These are phyloP conservation scores for Scortechinia acanthostroma DNA, from an alignment of 2,329 filamentous ascomycete species.

Conservation along the genomic window DNA sequence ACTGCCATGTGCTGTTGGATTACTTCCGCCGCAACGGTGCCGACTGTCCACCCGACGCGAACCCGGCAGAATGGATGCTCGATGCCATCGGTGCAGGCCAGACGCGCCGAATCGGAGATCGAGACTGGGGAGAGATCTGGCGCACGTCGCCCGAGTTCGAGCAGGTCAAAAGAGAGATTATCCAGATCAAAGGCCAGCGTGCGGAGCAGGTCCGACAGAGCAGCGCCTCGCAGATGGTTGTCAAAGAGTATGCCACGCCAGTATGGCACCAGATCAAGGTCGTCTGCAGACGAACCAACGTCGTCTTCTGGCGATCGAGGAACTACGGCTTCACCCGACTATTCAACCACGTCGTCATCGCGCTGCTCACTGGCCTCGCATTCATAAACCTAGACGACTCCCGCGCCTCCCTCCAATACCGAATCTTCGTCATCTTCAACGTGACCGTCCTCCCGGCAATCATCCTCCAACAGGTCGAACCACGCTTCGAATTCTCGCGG, in stretches of 20 bases:
- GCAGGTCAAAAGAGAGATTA: constrained; percentile 43
- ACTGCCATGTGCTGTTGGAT: too few relatives aligned
- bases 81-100: constrained; percentile 61
- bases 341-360: constrained; percentile 74
- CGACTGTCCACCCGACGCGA: constrained; percentile 40
- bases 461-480: constrained; percentile 77
- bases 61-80: constrained; percentile 58
- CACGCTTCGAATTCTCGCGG: constrained; percentile 74
- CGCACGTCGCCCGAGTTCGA: constrained; percentile 47
- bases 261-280: constrained; percentile 71
- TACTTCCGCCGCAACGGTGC: constrained; percentile 33
- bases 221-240: constrained; percentile 29
- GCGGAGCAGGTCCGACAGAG: constrained; percentile 29
- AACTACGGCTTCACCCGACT: constrained; percentile 85
- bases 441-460: constrained; percentile 76
- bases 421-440: constrained; percentile 86
- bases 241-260: constrained; percentile 78
- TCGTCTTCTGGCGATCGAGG: constrained; percentile 77
- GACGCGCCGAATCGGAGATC: constrained; percentile 50
- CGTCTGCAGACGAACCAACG: constrained; percentile 66
- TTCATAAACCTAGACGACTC: constrained; percentile 75
- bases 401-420: constrained; percentile 72
- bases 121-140: constrained; percentile 60
- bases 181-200: constrained; percentile 42
- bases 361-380: constrained; percentile 70